Evolutionary conservation across 2,329 filamentous ascomycete species (phyloP).

Genomic region (Reticulascus tulasneorum): DNA sequence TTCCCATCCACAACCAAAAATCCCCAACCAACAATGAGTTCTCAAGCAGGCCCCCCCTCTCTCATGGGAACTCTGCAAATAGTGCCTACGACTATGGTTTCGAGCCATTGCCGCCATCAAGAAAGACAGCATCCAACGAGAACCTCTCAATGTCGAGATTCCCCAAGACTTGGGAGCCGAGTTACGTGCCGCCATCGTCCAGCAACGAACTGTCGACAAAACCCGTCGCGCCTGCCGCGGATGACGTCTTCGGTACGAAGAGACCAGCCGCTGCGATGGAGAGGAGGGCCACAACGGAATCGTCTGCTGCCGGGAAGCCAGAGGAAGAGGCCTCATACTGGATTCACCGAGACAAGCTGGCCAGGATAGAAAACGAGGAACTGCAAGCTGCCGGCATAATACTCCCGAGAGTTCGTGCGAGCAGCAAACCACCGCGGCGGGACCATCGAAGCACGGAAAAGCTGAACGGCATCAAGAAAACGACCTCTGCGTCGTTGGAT

Average conservation of each 20-base stretch:
- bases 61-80: conserved; percentile 17
- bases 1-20: conserved; percentile 15
- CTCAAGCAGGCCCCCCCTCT: conserved; percentile 8
- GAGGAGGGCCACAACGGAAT: conserved; percentile 23
- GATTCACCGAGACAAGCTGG: conserved; percentile 83
- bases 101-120: conserved; percentile 17
- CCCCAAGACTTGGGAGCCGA: conserved; percentile 11
- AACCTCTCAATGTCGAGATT: conserved; percentile 19
- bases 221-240: conserved; percentile 22
- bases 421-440: conserved; percentile 45
- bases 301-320: conserved; percentile 12
- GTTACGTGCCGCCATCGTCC: too few relatives aligned
- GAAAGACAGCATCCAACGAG: conserved; percentile 32
- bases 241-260: conserved; percentile 10
- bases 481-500: conserved; percentile 18
- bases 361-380: conserved; percentile 75
- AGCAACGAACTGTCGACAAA: conserved; percentile 15
- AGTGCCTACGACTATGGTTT: conserved; percentile 15
- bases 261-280: conserved; percentile 16
- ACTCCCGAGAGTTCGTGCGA: conserved; percentile 49
- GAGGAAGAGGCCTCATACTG: conserved; percentile 65
- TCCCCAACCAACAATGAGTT: conserved; percentile 10
- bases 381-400: conserved; percentile 73
- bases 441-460: conserved; percentile 38
- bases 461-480: conserved; percentile 23